phyloP scores from a whole-genome alignment of 2,329 filamentous ascomycete genomes.

The Karstenula rhodostoma region DNA sequence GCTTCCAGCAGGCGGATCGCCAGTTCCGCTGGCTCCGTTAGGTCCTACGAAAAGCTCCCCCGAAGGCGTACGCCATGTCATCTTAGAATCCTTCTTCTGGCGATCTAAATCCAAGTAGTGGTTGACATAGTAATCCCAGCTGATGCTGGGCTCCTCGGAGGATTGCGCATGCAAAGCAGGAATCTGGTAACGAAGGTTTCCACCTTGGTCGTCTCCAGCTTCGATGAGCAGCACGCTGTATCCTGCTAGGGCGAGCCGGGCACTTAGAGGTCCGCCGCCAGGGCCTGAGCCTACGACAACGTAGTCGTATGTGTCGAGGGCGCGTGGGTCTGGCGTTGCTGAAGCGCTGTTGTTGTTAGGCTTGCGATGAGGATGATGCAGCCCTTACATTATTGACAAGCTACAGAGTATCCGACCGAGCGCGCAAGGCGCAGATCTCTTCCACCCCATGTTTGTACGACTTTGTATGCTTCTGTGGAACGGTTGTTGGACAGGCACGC shows the following conservation, averaged over 20 bases:
- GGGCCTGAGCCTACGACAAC: constrained; percentile 68
- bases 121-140: constrained; percentile 69
- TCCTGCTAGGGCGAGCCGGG: constrained; percentile 64
- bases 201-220: constrained; percentile 64
- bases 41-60: constrained; percentile 59
- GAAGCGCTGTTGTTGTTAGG: not conserved
- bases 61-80: constrained; percentile 47
- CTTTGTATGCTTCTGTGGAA: not conserved
- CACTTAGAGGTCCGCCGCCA: constrained; percentile 66
- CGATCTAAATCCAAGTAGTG: constrained; percentile 63
- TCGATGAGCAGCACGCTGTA: constrained; percentile 66
- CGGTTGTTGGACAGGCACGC: too few relatives aligned
- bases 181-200: constrained; percentile 58
- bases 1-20: constrained; percentile 57
- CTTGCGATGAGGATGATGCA: not conserved
- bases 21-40: constrained; percentile 27
- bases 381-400: not conserved
- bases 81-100: constrained; percentile 59
- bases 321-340: not conserved
- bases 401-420: not conserved
- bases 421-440: not conserved
- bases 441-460: not conserved
- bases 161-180: constrained; percentile 59
- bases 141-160: constrained; percentile 62
- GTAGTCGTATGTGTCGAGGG: constrained; percentile 61